Evolutionary conservation across 257 asterid species (phyloP), one percentile per base, ranked within the genome.

Genomic region (Eustoma russellianum): DNA sequence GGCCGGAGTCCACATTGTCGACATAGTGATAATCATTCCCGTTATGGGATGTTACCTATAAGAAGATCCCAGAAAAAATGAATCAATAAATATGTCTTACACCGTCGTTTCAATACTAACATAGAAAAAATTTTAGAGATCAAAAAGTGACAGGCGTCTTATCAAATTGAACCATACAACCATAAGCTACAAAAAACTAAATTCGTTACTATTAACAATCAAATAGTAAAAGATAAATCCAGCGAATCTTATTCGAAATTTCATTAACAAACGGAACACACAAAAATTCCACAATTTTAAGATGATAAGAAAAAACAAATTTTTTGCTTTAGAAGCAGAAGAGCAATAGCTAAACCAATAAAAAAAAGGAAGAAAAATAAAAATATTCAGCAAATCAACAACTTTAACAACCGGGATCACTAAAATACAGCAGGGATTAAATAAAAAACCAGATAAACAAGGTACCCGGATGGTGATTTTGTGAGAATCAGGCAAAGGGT

Each of bases 401-500:
- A n/a, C 41, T 41, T 13, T 34, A 5, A 16, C 50, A 46, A 7
- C 18, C 13, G 1, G 5, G 17, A 55, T 41, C 7, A 54, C 9
- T 6, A 16, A 52, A 41, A 17, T 18, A 17, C 40, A 35, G 38
- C 49, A 5, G 17, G 28, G 60, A 52, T 38, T 4, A 3, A 17
- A 48, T 2, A 48, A 44, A 45, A 56, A 0, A 11, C 30, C 61
- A 47, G 30, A 17, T 60, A 46, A 55, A 12, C 10, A 4, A 15
- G 48, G 52, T 83, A 87, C 98, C 91, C 94, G 76, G 69, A 84
- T 94, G 53, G 93, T 80, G 67, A 87, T 46, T 80, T 71, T 91
- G 73, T 91, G 95, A 54, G 98, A 77, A 45, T 91, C 95, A 12
- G 94, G 96, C 15, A 87, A 70, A 74, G 96, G 93, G 17, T 66